Percentiles rank a stretch among this genome's conserved stretches.
These are phyloP conservation scores for Collybia mongolica DNA, from an alignment of 768 basidiomycete species.

Conservation along the genomic window DNA sequence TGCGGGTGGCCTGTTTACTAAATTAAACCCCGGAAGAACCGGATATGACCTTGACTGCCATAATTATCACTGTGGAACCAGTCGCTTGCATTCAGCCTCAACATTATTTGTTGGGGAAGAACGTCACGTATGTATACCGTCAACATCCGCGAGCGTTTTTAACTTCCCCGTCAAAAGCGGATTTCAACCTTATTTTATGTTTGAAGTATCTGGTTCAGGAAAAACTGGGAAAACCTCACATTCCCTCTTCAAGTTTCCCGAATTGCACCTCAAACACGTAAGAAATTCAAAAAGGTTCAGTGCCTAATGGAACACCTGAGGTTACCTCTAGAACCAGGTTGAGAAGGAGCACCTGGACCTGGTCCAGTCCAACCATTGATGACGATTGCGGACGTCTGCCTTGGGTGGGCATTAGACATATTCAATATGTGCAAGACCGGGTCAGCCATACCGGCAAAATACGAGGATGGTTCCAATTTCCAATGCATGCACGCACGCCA, in stretches of 20 bases:
- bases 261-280: slow-evolving; percentile 23
- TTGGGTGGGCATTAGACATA: slow-evolving; percentile 1
- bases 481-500: slow-evolving; percentile 31
- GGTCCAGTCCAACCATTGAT: slow-evolving; percentile 30
- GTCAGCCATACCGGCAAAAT: slow-evolving; percentile 27
- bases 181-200: too few species aligned
- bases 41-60: slow-evolving; percentile 32
- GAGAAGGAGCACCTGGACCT: slow-evolving; percentile 26
- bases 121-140: too few species aligned
- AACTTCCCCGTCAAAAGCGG: too few species aligned
- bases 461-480: slow-evolving; percentile 34
- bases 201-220: background rate
- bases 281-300: background rate
- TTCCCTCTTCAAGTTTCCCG: slow-evolving; percentile 37
- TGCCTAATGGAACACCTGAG: background rate
- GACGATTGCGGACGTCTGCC: slow-evolving; percentile 30
- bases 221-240: slow-evolving; percentile 19
- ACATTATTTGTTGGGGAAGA: too few species aligned
- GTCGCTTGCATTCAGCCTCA: too few species aligned
- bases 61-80: slow-evolving; percentile 21
- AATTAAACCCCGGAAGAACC: slow-evolving; percentile 30
- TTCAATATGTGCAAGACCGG: too few species aligned
- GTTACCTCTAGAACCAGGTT: slow-evolving; percentile 30
- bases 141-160: too few species aligned
- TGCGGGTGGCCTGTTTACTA: slow-evolving; percentile 11